Percentiles rank a stretch among this genome's conserved stretches.
Evolutionary conservation across 108 stramenopile species (phyloP).

Genomic region (Epithemia pelagica): DNA sequence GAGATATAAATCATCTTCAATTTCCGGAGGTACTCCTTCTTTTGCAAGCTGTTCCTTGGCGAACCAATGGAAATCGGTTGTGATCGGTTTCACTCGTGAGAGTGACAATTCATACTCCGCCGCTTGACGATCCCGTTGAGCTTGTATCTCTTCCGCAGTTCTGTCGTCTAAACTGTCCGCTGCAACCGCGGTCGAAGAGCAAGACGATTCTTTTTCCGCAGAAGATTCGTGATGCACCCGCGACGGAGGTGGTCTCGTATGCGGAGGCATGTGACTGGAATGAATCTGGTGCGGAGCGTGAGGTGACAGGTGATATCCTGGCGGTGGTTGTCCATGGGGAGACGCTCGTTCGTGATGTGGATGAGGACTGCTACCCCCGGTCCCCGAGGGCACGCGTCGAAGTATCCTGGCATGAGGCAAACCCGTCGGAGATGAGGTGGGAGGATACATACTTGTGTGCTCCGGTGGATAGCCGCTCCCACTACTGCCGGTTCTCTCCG

Average conservation of each 20-base stretch:
- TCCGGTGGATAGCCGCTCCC: background rate
- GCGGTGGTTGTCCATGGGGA: background rate
- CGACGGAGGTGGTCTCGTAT: background rate
- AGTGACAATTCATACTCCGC: constrained; percentile 2
- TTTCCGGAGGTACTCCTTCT: constrained; percentile 8
- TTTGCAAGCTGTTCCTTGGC: constrained; percentile 45
- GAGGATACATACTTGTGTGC: background rate
- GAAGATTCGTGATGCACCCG: background rate
- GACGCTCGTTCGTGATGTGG: background rate
- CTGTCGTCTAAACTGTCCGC: background rate
- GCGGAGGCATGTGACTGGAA: background rate
- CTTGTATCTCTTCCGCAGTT: background rate
- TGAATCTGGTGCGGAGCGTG: background rate
- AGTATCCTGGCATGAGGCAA: background rate
- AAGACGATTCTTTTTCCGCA: background rate
- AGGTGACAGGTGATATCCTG: background rate
- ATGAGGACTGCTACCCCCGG: background rate
- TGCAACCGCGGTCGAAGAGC: background rate
- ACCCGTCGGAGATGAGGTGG: background rate
- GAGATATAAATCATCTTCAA: constrained; percentile 40
- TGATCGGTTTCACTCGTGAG: constrained; percentile 70
- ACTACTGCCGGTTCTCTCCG: background rate
- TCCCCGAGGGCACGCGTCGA: background rate
- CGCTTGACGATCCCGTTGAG: background rate
- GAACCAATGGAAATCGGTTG: constrained; percentile 81